Percentiles rank a stretch among this genome's conserved stretches.
Evolutionary conservation across 108 stramenopile genomes (phyloP).

Genomic region (Nitzschia palea): DNA sequence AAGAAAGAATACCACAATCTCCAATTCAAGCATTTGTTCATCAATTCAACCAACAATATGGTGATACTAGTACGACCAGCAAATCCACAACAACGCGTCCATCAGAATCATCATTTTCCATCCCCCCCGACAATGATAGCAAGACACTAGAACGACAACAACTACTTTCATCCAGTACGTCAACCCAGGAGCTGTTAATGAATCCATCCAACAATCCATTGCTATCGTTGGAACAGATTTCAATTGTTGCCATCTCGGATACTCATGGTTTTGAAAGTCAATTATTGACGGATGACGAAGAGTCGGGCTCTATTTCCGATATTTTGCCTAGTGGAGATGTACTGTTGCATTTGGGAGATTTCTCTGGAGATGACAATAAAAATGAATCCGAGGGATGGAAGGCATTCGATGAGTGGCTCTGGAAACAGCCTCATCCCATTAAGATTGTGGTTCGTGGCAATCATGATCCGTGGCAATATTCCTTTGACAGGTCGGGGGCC

Average conservation of each 20-base stretch:
- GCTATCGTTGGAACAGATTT: constrained; percentile 14
- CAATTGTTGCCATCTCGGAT: constrained; percentile 64
- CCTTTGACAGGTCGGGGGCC: constrained; percentile 52
- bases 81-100: too few relatives aligned
- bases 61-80: background rate
- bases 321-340: constrained; percentile 66
- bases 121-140: background rate
- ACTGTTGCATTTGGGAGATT: constrained; percentile 76
- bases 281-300: constrained; percentile 19
- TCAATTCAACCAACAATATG: constrained; percentile 11
- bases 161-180: background rate
- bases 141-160: background rate
- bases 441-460: constrained; percentile 80
- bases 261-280: constrained; percentile 75
- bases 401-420: constrained; percentile 58
- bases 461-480: constrained; percentile 60
- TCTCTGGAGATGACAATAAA: constrained; percentile 41
- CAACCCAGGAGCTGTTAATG: background rate
- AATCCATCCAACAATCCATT: background rate
- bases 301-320: constrained; percentile 12
- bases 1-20: too few relatives aligned
- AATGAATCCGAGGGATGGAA: constrained; percentile 26
- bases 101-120: background rate
- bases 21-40: constrained; percentile 15
- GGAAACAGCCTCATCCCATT: constrained; percentile 59